Conservation (phyloP, 2,329 filamentous ascomycete genomes). For the Lasiodiplodia citricola region DNA sequence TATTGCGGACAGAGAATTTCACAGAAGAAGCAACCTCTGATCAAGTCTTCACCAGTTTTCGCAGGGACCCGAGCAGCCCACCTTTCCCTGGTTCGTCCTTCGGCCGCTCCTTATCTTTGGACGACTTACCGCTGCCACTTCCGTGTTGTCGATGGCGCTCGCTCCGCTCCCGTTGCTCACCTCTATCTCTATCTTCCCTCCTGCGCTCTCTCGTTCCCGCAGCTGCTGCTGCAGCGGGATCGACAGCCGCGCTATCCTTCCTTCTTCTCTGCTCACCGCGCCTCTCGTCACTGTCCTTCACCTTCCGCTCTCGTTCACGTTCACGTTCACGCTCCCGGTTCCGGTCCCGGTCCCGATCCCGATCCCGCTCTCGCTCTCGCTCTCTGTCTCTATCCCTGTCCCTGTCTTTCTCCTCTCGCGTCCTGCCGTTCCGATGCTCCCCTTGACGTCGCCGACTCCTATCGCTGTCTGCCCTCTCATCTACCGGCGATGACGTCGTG, state of each 20-base stretch:
- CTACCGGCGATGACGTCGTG: not conserved
- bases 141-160: conserved; percentile 9
- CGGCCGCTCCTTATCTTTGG: conserved; percentile 8
- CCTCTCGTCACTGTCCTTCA: not conserved
- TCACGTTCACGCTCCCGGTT: not conserved
- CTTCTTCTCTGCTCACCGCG: not conserved
- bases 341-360: too few species aligned
- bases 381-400: not conserved
- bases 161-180: not conserved
- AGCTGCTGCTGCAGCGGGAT: not conserved
- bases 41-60: conserved; percentile 16
- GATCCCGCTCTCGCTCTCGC: not conserved
- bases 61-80: conserved; percentile 4
- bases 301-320: not conserved
- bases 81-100: conserved; percentile 8
- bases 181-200: not conserved
- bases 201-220: not conserved
- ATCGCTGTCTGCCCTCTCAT: not conserved
- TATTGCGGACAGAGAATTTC: not conserved
- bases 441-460: not conserved
- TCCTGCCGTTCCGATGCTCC: not conserved
- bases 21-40: not conserved
- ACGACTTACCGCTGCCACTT: conserved; percentile 4
- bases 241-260: not conserved
- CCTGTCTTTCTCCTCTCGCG: not conserved